Evolutionary conservation across 2,329 filamentous ascomycete genomes (phyloP).

Genomic region (Trichophyton benhamiae): DNA sequence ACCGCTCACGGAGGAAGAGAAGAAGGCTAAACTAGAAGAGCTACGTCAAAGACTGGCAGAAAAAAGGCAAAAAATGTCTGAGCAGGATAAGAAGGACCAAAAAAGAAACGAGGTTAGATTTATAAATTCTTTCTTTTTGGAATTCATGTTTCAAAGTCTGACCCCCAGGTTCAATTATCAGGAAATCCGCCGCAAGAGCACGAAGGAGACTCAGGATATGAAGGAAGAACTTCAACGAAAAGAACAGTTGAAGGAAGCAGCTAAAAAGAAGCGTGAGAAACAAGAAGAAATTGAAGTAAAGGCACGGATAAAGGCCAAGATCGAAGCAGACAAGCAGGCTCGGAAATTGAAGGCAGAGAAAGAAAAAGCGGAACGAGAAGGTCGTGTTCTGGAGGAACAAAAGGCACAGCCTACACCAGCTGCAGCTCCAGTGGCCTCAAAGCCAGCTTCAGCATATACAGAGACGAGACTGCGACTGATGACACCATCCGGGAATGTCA

Average conservation of each 20-base stretch:
- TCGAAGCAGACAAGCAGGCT: slow-evolving; percentile 87
- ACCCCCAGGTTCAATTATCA: slow-evolving; percentile 12
- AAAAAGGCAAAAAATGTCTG: slow-evolving; percentile 11
- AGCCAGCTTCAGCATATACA: slow-evolving; percentile 58
- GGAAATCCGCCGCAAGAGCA: slow-evolving; percentile 71
- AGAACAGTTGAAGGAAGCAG: slow-evolving; percentile 84
- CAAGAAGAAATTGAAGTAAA: slow-evolving; percentile 72
- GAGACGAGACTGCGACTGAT: slow-evolving; percentile 76
- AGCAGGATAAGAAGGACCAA: slow-evolving; percentile 15
- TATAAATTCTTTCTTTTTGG: background rate
- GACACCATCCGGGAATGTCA: slow-evolving; percentile 59
- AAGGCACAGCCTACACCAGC: slow-evolving; percentile 34
- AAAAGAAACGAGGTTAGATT: slow-evolving; percentile 15
- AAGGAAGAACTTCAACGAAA: slow-evolving; percentile 83
- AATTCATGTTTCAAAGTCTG: background rate
- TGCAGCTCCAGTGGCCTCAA: slow-evolving; percentile 39
- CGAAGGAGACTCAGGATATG: slow-evolving; percentile 72
- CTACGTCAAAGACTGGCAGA: slow-evolving; percentile 12
- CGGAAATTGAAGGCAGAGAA: slow-evolving; percentile 72
- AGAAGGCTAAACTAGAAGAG: slow-evolving; percentile 54
- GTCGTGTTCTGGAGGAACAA: slow-evolving; percentile 43
- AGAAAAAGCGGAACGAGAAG: slow-evolving; percentile 75
- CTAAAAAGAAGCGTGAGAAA: slow-evolving; percentile 78
- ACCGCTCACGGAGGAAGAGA: slow-evolving; percentile 83
- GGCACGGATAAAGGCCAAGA: slow-evolving; percentile 80